Evolutionary conservation across 1,284 basidiomycete species (phyloP), one percentile per base, ranked within the genome.

Genomic region (Cryptococcus neoformans): DNA sequence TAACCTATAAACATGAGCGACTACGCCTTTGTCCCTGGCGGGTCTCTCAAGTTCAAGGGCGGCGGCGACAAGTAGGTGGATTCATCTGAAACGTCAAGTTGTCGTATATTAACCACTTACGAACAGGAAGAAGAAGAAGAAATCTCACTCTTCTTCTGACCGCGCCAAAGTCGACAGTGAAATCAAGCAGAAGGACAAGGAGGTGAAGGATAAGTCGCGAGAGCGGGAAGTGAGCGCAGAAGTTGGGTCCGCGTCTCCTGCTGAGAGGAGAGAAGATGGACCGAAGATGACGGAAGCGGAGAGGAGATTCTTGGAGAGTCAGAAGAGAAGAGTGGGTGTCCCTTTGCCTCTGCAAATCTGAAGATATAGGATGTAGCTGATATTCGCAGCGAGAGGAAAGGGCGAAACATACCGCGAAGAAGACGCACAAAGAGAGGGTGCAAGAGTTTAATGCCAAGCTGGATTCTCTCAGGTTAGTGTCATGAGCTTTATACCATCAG

Each of bases 361-460:
- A 28, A 16, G 14, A 44, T 34, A 21, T 41, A 11, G 49, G 42
- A 37, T 35, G 11, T 4, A 37, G 38, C 49, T 38, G 16, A 12
- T 14, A 35, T 6, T 6, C 17, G 35, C 42, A 55, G 90, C 83
- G 95, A 58, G 83, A 85, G n/a, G 85, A 88, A 60, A 85, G 85
- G 66, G 90, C 94, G 28, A 83, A 84, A 37, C 91, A 87, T 76
- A 76, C 90, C 67, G 94, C 94, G 0, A 81, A 82, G 66, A 89
- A 88, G 78, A 92, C 90, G 8, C 95, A 99, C 79, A 97, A 97
- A 79, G 95, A 99, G 60, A 87, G 93, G 50, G 93, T 99, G 21
- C 86, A 85, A 59, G 90, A 93, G 70, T 91, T 93, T 71, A 99
- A 99, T 74, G 73, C 83, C 37, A 90, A 96, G 72, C 81, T 99